These are phyloP conservation scores for Populus hybrid DNA, from an alignment of 441 rosid genomes.

Conservation along the genomic window DNA sequence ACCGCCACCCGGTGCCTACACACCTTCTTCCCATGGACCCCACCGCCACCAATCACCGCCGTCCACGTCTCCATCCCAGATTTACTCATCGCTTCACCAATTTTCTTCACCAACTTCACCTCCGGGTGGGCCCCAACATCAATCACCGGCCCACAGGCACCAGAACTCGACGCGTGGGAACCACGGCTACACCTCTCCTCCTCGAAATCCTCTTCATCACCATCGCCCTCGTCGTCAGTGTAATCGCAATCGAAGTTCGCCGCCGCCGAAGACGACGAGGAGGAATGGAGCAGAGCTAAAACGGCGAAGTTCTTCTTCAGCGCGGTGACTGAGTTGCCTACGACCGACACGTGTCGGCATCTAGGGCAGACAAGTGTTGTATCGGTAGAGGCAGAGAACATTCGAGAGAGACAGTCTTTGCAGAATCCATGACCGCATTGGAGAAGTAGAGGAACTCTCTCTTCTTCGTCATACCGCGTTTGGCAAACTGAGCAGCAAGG, in stretches of 20 bases:
- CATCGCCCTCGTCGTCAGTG: slow-evolving; percentile 38
- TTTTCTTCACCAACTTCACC: slow-evolving; percentile 42
- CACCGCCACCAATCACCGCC: slow-evolving; percentile 45
- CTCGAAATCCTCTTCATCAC: slow-evolving; percentile 27
- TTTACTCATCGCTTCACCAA: slow-evolving; percentile 49
- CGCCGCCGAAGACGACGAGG: slow-evolving; percentile 26
- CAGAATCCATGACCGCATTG: slow-evolving; percentile 98
- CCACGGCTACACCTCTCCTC: slow-evolving; percentile 48
- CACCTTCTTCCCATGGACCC: slow-evolving; percentile 26
- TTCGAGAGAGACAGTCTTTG: slow-evolving; percentile 76
- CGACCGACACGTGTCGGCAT: slow-evolving; percentile 84
- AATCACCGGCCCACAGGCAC: slow-evolving; percentile 50
- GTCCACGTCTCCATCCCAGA: slow-evolving; percentile 82
- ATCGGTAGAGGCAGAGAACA: slow-evolving; percentile 89
- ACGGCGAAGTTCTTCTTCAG: slow-evolving; percentile 84
- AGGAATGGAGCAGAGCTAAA: slow-evolving; percentile 70
- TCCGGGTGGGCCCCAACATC: slow-evolving; percentile 56
- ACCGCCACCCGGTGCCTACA: slow-evolving; percentile 74
- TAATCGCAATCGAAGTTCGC: slow-evolving; percentile 59
- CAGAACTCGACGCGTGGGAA: slow-evolving; percentile 54
- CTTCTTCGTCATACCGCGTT: slow-evolving; percentile 89
- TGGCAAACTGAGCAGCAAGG: slow-evolving; percentile 97
- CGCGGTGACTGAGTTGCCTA: slow-evolving; percentile 89
- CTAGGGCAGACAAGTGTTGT: slow-evolving; percentile 79
- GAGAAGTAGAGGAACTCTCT: slow-evolving; percentile 81